Percentiles rank a stretch among this genome's conserved stretches.
phyloP scores from a whole-genome alignment of 2,329 filamentous ascomycete species.

The Stagonosporopsis cucurbitacearum region DNA sequence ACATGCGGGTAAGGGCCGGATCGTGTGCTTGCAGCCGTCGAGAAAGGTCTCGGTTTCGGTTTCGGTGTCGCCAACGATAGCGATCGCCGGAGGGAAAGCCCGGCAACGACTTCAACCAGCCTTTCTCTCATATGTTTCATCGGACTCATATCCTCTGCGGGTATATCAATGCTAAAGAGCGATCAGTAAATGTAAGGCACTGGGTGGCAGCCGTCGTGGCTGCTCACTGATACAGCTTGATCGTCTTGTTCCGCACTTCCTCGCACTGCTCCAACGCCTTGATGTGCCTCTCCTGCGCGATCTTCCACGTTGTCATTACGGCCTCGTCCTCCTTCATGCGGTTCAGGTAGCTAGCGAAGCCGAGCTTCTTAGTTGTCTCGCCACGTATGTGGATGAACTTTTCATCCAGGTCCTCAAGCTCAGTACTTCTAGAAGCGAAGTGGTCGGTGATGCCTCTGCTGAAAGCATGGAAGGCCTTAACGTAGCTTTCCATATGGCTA shows the following conservation, averaged over 20 bases:
- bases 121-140: constrained; percentile 13
- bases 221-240: constrained; percentile 34
- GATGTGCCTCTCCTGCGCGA: constrained; percentile 67
- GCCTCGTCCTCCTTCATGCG: constrained; percentile 69
- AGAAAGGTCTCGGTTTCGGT: not conserved
- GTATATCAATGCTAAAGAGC: not conserved
- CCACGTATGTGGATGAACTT: constrained; percentile 61
- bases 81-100: constrained; percentile 5
- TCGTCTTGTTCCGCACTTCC: constrained; percentile 40
- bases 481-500: constrained; percentile 61
- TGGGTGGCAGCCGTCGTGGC: not conserved
- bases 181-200: constrained; percentile 1
- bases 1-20: not conserved
- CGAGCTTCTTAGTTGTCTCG: constrained; percentile 56
- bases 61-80: not conserved
- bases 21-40: not conserved
- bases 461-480: constrained; percentile 63
- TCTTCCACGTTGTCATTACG: constrained; percentile 66
- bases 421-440: constrained; percentile 60
- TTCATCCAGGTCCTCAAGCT: constrained; percentile 50
- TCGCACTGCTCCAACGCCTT: constrained; percentile 55
- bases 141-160: constrained; percentile 6
- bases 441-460: constrained; percentile 62
- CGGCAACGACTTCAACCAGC: constrained; percentile 12
- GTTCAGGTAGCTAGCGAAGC: constrained; percentile 64